phyloP scores from a whole-genome alignment of 106 monocot genomes.

The Allium sativum region DNA sequence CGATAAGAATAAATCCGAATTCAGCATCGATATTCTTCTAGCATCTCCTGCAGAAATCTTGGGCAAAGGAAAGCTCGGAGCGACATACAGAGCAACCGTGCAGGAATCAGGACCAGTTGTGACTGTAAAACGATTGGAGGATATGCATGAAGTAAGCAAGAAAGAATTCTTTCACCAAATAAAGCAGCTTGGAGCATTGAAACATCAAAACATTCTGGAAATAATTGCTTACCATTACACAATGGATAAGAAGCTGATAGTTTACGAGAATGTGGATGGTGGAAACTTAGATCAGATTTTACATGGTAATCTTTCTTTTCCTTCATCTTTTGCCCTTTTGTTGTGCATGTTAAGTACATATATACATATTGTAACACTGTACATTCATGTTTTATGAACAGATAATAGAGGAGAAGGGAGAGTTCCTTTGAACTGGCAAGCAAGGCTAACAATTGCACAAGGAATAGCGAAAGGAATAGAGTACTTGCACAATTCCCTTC shows the following conservation, averaged over 20 bases:
- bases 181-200: conserved; percentile 12
- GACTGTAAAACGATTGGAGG: conserved; percentile 42
- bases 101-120: conserved; percentile 13
- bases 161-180: conserved; percentile 23
- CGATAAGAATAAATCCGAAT: conserved; percentile 12
- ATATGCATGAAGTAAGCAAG: conserved; percentile 3
- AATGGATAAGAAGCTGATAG: conserved; percentile 16
- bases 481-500: conserved; percentile 42
- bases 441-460: conserved; percentile 31
- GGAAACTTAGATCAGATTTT: conserved; percentile 40
- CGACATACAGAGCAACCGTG: conserved; percentile 27
- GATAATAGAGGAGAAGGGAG: conserved; percentile 36
- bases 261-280: conserved; percentile 14
- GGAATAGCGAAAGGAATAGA: conserved; percentile 33
- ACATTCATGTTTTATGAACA: background rate
- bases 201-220: conserved; percentile 23
- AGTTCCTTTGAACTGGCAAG: conserved; percentile 38
- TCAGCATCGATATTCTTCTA: conserved; percentile 27
- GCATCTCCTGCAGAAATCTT: conserved; percentile 34
- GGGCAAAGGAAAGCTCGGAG: conserved; percentile 37
- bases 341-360: background rate
- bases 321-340: too few relatives aligned
- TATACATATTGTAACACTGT: background rate
- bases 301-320: conserved; percentile 21
- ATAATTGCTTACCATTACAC: conserved; percentile 20